Evolutionary conservation across 2,329 filamentous ascomycete species (phyloP), one percentile per base, ranked within the genome.

Genomic region (Sporothrix inflata): DNA sequence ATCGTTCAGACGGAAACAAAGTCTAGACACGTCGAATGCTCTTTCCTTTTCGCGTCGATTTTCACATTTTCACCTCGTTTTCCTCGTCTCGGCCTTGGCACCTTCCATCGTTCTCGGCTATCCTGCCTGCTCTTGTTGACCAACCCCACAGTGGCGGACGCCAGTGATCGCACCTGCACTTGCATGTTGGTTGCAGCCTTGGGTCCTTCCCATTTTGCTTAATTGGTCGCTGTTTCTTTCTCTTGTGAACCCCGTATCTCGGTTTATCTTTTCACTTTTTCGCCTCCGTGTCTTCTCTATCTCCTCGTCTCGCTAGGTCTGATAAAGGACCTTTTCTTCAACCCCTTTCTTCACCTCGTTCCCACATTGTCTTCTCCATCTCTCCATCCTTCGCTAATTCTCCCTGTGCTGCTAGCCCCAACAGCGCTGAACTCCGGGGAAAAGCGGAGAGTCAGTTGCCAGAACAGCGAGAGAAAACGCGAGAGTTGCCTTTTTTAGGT

Each of bases 381-480:
- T 51, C 53, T 71, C 70, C 63, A 34, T 66, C 55, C 30, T 47
- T 24, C 40, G 9, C 42, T 21, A 27, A 55, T 19, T 34, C 55
- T 53, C 60, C 68, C 40, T 70, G 40, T 30, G 24, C n/a, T 38
- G 40, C 42, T 70, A 53, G 40, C 47, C 45, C 57, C 55, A 55
- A 65, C 57, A 51, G 42, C 19, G 27, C 66, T 70, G 34, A 47
- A 72, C 71, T 69, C 67, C 49, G 71, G 71, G 71, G 67, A 72
- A 72, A 72, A 70, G 71, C 71, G 71, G 71, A 72, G 71, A 60
- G 55, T 30, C 45, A 67, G 63, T 49, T 16, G 45, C 63, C 63
- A 67, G 27, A 53, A 53, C 45, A 53, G 65, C 65, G 65, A 68
- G 65, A 53, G 65, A 68, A 68, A 68, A n/a, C 45, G 65, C 65